Conservation (phyloP, 495 filamentous ascomycete species). For the Zalerion maritima region DNA sequence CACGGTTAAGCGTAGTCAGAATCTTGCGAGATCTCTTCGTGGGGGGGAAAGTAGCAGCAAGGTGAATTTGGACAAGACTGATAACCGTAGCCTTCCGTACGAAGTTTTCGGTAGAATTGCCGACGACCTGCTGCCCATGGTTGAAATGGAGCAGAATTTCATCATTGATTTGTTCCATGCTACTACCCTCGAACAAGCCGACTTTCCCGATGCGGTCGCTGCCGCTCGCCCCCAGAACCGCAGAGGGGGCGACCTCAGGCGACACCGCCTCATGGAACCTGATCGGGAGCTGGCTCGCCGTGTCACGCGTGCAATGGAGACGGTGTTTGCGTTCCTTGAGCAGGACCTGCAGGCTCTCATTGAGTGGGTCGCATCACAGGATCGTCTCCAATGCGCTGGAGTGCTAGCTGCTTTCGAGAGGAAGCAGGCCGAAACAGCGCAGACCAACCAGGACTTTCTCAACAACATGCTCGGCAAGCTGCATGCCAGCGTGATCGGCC, state of each 20-base stretch:
- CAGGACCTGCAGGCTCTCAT: slow-evolving; percentile 64
- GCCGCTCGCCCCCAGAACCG: slow-evolving; percentile 51
- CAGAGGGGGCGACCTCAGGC: slow-evolving; percentile 49
- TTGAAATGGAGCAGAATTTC: slow-evolving; percentile 89
- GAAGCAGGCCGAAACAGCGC: slow-evolving; percentile 59
- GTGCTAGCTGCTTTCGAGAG: slow-evolving; percentile 68
- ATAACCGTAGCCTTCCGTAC: slow-evolving; percentile 54
- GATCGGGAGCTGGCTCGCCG: slow-evolving; percentile 69
- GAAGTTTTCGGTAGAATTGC: slow-evolving; percentile 75
- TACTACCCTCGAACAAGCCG: slow-evolving; percentile 55
- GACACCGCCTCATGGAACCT: slow-evolving; percentile 62
- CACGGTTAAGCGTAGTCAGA: slow-evolving; percentile 78
- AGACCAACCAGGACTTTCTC: slow-evolving; percentile 85
- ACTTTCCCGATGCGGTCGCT: slow-evolving; percentile 68
- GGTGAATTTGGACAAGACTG: slow-evolving; percentile 47
- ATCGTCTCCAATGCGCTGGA: slow-evolving; percentile 86
- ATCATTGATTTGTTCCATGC: slow-evolving; percentile 87
- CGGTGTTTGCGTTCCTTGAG: slow-evolving; percentile 68
- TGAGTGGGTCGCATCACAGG: slow-evolving; percentile 67
- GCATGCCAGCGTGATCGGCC: slow-evolving; percentile 54
- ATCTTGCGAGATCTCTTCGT: slow-evolving; percentile 63
- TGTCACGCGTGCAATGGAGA: slow-evolving; percentile 72
- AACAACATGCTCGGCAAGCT: slow-evolving; percentile 64
- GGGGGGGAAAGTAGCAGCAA: slow-evolving; percentile 48
- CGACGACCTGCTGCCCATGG: slow-evolving; percentile 60